phyloP scores from a whole-genome alignment of 2,329 filamentous ascomycete genomes.

The Pseudocercospora macadamiae region DNA sequence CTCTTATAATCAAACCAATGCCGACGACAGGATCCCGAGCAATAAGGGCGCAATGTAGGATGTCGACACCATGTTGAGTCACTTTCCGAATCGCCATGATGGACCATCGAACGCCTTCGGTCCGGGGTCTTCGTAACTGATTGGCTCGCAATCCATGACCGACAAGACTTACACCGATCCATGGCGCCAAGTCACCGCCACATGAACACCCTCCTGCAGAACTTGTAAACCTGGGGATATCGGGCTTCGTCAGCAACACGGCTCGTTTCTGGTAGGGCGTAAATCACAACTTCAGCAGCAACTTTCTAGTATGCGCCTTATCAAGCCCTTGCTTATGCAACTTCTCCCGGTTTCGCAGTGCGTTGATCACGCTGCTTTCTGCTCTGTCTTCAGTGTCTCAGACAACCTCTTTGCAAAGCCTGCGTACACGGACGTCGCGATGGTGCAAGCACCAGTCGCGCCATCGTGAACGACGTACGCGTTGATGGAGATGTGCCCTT shows the following conservation, averaged over 20 bases:
- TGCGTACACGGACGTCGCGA: not conserved
- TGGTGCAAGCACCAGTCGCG: not conserved
- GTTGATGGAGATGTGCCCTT: not conserved
- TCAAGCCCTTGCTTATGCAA: not conserved
- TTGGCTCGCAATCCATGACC: not conserved
- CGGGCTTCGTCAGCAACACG: not conserved
- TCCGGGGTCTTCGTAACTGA: not conserved
- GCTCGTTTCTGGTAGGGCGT: not conserved
- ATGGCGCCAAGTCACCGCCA: no score
- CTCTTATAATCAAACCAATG: not conserved
- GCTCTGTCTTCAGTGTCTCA: not conserved
- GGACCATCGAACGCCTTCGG: not conserved
- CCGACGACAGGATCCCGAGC: not conserved
- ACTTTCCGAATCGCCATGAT: not conserved
- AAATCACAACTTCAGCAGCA: not conserved
- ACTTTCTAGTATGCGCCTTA: not conserved
- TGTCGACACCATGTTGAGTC: slow-evolving; percentile 1
- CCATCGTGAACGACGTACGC: not conserved
- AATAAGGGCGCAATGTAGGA: not conserved
- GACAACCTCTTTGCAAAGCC: not conserved
- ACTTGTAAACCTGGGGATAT: not conserved
- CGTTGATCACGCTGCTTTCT: not conserved
- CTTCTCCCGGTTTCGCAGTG: not conserved
- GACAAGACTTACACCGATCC: not conserved
- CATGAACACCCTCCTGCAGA: not conserved